Evolutionary conservation across 2,329 filamentous ascomycete genomes (phyloP), one percentile per base, ranked within the genome.

Genomic region (Claviceps arundinis): DNA sequence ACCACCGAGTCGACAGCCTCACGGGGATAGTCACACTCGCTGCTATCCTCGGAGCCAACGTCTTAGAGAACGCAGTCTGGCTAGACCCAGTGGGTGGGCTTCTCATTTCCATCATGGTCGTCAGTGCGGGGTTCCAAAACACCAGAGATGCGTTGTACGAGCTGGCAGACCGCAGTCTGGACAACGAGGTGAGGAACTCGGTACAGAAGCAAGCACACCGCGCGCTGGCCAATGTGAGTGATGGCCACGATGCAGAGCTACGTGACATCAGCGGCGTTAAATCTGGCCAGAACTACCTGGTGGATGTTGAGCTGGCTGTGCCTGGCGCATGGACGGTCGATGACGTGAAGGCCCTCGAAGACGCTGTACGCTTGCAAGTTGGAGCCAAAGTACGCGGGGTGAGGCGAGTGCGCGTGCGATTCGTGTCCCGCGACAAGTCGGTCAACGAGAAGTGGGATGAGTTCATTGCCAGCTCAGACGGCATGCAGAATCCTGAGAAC

Each of bases 1-100:
- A 98, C 70, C 93, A 97, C 73, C 88, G 93, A 55, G 84, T 98
- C 64, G 93, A 98, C 69, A 95, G 89, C 54, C 77, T 96, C 52
- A 98, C 93, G 1, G 91, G 91, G 58, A 87, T 97, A 60, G 93
- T 97, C 52, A 94, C 93, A 2, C 77, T 97, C 34, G 76, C 86
- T 53, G 91, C 88, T 24, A 95, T 98, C 61, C 81, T 89, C 17
- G 90, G 89, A 45, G 89, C 90, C 47, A 95, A 97, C 67, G 75
- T 94, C 50, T 76, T 96, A 57, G 77, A 84, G 52, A 85, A 90
- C 62, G 90, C 91, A 50, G 80, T 85, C 34, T 97, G 93, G 90
- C 76, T 97, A 49, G 93, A 98, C 67, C 90, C 93, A 9, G 86
- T 97, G 34, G 93, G 93, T 52, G 90, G 93, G 9, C 76, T 98